phyloP scores from a whole-genome alignment of 106 monocot species.

The Allium sativum region DNA sequence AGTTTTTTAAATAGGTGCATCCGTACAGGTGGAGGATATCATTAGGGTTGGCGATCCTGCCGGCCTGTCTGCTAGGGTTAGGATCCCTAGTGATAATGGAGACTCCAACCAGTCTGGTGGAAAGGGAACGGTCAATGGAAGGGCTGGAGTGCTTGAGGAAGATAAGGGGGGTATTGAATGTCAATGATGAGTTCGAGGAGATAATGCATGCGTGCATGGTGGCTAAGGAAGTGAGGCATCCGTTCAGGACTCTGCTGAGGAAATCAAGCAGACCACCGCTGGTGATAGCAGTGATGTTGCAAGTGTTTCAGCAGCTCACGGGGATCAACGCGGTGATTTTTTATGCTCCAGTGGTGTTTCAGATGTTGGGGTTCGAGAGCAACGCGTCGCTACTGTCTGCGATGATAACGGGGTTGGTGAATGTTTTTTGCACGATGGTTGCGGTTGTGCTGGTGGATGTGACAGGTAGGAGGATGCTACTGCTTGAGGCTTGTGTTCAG shows the following conservation, averaged over 20 bases:
- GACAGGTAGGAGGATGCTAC: slow-evolving; percentile 12
- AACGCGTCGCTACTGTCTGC: slow-evolving; percentile 15
- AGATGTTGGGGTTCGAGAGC: slow-evolving; percentile 27
- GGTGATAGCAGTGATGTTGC: slow-evolving; percentile 21
- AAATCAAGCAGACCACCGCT: slow-evolving; percentile 24
- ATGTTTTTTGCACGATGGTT: slow-evolving; percentile 2
- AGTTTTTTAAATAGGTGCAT: slow-evolving; percentile 4
- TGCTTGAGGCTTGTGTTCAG: slow-evolving; percentile 16
- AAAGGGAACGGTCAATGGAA: slow-evolving; percentile 14
- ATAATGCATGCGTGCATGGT: slow-evolving; percentile 19
- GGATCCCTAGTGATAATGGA: slow-evolving; percentile 23
- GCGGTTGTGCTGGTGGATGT: slow-evolving; percentile 11
- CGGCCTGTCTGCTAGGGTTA: slow-evolving; percentile 22
- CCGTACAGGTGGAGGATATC: slow-evolving; percentile 34
- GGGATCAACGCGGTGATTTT: slow-evolving; percentile 36
- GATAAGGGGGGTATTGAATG: slow-evolving; percentile 19
- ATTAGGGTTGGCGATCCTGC: slow-evolving; percentile 24
- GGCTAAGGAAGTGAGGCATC: slow-evolving; percentile 21
- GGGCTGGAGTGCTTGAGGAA: slow-evolving; percentile 17
- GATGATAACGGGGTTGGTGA: slow-evolving; percentile 12
- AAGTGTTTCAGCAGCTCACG: slow-evolving; percentile 30
- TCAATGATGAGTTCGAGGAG: slow-evolving; percentile 22
- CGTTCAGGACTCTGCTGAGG: slow-evolving; percentile 21
- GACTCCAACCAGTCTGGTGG: slow-evolving; percentile 34
- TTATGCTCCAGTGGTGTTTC: slow-evolving; percentile 38